Percentiles rank a stretch among this genome's conserved stretches.
Evolutionary conservation across 768 basidiomycete species (phyloP).

Genomic region (Podaxis mareebaensis): DNA sequence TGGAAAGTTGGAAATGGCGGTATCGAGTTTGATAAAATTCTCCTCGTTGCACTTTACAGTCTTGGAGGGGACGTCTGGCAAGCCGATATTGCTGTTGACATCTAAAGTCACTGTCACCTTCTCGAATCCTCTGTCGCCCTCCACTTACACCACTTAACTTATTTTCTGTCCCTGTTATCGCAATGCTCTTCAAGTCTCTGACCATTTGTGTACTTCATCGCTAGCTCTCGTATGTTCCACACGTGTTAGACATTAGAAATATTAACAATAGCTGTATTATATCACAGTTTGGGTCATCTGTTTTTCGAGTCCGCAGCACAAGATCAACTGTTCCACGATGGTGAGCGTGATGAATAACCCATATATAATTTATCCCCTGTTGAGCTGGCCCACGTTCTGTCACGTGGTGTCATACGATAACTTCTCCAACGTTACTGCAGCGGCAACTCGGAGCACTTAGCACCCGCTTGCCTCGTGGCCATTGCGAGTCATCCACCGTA

Average conservation of each 20-base stretch:
- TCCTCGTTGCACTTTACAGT: conserved; percentile 44
- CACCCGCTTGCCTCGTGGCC: not conserved
- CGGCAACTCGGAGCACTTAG: not conserved
- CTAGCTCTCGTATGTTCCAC: not conserved
- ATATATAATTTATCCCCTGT: not conserved
- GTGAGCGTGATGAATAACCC: not conserved
- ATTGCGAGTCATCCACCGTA: not conserved
- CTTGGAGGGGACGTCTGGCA: conserved; percentile 47
- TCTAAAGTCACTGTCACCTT: not conserved
- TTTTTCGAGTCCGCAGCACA: too few species aligned
- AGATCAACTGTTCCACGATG: too few species aligned
- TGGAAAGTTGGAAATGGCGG: conserved; percentile 37
- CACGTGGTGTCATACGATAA: not conserved
- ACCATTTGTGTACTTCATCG: not conserved
- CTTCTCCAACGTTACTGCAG: not conserved
- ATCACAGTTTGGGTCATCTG: too few species aligned
- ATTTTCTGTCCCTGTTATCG: not conserved
- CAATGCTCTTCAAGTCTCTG: not conserved
- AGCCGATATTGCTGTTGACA: conserved; percentile 48
- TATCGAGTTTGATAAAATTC: conserved; percentile 42
- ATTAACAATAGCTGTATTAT: too few species aligned
- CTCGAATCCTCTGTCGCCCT: not conserved
- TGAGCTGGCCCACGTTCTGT: too few species aligned
- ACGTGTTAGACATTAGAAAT: too few species aligned
- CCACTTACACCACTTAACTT: not conserved